These are phyloP conservation scores for Carex littledalei DNA, from an alignment of 176 grass and related monocot species.

Conservation along the genomic window DNA sequence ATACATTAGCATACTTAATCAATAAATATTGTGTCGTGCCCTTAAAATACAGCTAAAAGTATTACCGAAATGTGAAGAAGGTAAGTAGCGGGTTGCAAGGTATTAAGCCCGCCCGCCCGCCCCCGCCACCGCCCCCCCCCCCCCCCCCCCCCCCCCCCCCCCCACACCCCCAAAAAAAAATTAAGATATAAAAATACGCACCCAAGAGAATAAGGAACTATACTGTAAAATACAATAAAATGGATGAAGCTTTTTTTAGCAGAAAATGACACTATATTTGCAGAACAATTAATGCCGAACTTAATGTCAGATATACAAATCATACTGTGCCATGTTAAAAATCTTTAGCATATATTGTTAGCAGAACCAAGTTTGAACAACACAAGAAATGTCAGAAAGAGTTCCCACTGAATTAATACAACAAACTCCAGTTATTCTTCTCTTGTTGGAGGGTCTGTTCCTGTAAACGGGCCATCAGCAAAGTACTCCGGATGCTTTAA, in stretches of 20 bases:
- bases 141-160: no score
- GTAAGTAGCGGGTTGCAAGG: no score
- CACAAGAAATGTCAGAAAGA: not conserved
- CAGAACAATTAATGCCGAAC: not conserved
- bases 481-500: constrained; percentile 92
- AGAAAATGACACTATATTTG: not conserved
- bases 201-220: not conserved
- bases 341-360: constrained; percentile 1
- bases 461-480: constrained; percentile 66
- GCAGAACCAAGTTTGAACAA: not conserved
- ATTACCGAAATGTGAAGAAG: not conserved
- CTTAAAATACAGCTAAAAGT: not conserved
- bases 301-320: constrained; percentile 4
- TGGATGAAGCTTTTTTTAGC: not conserved
- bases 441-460: constrained; percentile 62
- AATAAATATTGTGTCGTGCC: not conserved
- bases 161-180: no score
- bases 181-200: not conserved
- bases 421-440: constrained; percentile 43
- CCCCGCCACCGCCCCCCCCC: no score
- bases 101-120: no score
- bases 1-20: not conserved
- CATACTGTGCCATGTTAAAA: not conserved
- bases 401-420: constrained; percentile 1
- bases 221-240: not conserved